phyloP scores from a whole-genome alignment of 2,329 filamentous ascomycete genomes.

The Cordyceps fumosorosea region DNA sequence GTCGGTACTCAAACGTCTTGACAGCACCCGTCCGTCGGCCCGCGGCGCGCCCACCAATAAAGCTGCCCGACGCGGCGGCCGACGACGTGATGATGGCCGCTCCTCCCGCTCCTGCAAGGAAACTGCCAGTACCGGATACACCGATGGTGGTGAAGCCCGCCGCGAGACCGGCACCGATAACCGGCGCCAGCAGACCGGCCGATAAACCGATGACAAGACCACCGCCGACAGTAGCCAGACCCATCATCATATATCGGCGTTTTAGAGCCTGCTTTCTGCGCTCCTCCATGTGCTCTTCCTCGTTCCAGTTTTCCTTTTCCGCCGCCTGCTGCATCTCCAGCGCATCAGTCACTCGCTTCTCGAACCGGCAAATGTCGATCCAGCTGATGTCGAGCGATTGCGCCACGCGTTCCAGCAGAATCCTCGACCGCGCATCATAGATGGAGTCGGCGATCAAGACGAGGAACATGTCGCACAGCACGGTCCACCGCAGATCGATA shows the following conservation, averaged over 20 bases:
- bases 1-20: constrained; percentile 93
- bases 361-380: constrained; percentile 93
- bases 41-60: constrained; percentile 82
- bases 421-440: constrained; percentile 84
- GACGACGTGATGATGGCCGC: constrained; percentile 90
- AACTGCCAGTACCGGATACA: constrained; percentile 79
- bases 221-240: constrained; percentile 89
- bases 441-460: constrained; percentile 92
- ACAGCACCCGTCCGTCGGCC: constrained; percentile 83
- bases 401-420: constrained; percentile 77
- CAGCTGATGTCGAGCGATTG: constrained; percentile 74
- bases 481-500: constrained; percentile 94
- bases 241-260: constrained; percentile 88
- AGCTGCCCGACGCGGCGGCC: constrained; percentile 77
- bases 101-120: constrained; percentile 85
- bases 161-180: constrained; percentile 89
- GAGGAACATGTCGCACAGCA: constrained; percentile 91
- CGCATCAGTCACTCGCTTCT: constrained; percentile 93
- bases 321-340: constrained; percentile 95
- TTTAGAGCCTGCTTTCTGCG: constrained; percentile 76
- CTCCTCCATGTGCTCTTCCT: constrained; percentile 85
- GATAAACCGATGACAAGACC: constrained; percentile 92
- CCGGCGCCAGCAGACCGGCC: constrained; percentile 81
- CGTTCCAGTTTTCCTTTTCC: constrained; percentile 95
- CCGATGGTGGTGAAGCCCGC: constrained; percentile 95